These are phyloP conservation scores for Leishmania tarentolae DNA, from an alignment of 208 protist genomes.

Conservation along the genomic window DNA sequence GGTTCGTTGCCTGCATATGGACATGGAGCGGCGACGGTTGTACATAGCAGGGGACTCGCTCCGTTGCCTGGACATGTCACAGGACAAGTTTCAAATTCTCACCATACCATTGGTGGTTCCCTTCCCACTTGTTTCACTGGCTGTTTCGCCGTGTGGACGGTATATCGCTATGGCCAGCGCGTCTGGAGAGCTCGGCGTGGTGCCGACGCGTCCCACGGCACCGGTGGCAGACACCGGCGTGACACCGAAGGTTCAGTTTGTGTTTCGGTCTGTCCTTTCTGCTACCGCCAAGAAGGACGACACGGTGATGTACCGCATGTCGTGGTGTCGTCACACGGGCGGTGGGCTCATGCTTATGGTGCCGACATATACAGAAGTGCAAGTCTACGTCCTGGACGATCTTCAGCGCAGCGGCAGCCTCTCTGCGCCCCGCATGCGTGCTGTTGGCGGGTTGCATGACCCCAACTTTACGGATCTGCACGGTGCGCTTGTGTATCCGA, in stretches of 20 bases:
- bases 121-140: conserved; percentile 61
- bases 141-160: conserved; percentile 65
- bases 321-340: conserved; percentile 45
- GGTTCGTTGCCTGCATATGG: conserved; percentile 71
- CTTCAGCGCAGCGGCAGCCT: neutral
- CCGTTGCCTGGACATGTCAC: conserved; percentile 63
- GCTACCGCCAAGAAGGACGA: conserved; percentile 52
- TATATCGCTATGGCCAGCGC: conserved; percentile 74
- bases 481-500: conserved; percentile 38
- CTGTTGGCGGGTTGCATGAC: conserved; percentile 39
- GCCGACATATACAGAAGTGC: conserved; percentile 48
- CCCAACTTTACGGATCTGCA: conserved; percentile 42
- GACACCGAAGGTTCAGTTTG: conserved; percentile 15
- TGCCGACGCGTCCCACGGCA: conserved; percentile 6
- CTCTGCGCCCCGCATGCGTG: conserved; percentile 21
- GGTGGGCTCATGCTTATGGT: conserved; percentile 52
- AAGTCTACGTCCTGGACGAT: conserved; percentile 31
- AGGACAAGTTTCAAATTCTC: conserved; percentile 44
- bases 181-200: conserved; percentile 52
- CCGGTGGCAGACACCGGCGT: neutral
- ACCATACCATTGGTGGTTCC: conserved; percentile 67
- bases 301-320: conserved; percentile 45
- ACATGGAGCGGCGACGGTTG: conserved; percentile 55
- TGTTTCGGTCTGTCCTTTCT: conserved; percentile 49
- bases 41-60: conserved; percentile 89